Evolutionary conservation across 2,329 filamentous ascomycete species (phyloP).

Genomic region (Hypoxylon sp.): DNA sequence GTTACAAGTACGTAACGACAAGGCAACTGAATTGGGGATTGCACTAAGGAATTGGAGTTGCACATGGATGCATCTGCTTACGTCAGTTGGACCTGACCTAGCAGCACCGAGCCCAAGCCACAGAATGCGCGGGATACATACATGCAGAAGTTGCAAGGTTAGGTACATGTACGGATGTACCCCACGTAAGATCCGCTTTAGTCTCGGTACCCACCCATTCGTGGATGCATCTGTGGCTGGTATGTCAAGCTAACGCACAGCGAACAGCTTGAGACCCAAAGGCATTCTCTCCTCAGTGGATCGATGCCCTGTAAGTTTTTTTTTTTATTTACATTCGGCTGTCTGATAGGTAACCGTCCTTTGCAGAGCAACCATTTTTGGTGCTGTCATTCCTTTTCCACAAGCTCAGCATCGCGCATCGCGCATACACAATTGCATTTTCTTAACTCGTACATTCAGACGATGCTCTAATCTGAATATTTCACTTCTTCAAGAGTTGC

Average conservation of each 20-base stretch:
- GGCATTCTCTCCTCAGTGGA: conserved; percentile 31
- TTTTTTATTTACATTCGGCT: conserved; percentile 48
- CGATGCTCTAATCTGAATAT: conserved; percentile 44
- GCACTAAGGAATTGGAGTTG: background rate
- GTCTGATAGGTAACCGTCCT: conserved; percentile 28
- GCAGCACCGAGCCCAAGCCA: conserved; percentile 6
- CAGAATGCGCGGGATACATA: conserved; percentile 16
- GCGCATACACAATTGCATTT: conserved; percentile 6
- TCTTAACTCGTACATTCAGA: conserved; percentile 13
- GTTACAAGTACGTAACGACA: conserved; percentile 22
- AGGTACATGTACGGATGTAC: background rate
- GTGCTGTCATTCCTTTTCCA: conserved; percentile 38
- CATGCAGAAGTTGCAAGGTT: background rate
- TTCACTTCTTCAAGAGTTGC: conserved; percentile 63
- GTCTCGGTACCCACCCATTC: background rate
- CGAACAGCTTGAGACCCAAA: conserved; percentile 10
- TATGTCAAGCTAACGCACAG: conserved; percentile 13
- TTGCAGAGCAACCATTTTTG: conserved; percentile 40
- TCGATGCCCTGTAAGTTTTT: conserved; percentile 38
- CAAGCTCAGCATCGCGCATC: conserved; percentile 21
- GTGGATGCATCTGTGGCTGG: conserved; percentile 18
- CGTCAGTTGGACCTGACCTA: conserved; percentile 2
- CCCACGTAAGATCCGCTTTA: conserved; percentile 9
- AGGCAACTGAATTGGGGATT: conserved; percentile 40
- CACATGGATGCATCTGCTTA: conserved; percentile 29